A percentile compares a stretch with the other conserved stretches of the same genome.
Conservation (phyloP, 768 basidiomycete genomes). For the Dentipellis sp. region DNA sequence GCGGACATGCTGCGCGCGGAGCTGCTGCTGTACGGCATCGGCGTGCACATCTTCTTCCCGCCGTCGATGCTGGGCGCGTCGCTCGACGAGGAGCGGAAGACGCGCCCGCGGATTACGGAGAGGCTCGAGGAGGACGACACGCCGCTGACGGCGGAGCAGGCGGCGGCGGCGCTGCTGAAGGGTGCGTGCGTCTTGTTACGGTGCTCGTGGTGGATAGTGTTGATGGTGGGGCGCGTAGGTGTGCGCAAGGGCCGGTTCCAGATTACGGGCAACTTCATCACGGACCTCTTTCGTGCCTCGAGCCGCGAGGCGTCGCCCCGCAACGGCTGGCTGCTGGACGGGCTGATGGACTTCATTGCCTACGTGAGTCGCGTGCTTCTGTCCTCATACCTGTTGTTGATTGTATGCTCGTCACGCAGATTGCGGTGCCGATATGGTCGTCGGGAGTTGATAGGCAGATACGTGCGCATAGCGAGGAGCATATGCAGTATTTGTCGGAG, state of each 20-base stretch:
- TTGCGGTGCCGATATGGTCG: neutral
- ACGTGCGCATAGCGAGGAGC: neutral
- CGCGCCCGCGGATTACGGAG: slow-evolving; percentile 63
- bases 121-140: slow-evolving; percentile 67
- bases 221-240: neutral
- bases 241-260: neutral
- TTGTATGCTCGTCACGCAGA: too few relatives aligned
- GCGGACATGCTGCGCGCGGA: slow-evolving; percentile 78
- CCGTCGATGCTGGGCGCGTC: slow-evolving; percentile 72
- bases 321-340: neutral
- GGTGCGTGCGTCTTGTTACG: neutral
- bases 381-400: too few relatives aligned
- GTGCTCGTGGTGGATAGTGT: neutral
- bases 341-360: neutral
- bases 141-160: neutral
- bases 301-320: neutral
- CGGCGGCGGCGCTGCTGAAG: neutral
- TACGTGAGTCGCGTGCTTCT: too few relatives aligned
- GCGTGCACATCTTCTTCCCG: slow-evolving; percentile 76
- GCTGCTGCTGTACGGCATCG: slow-evolving; percentile 63
- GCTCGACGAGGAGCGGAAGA: slow-evolving; percentile 60
- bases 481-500: neutral
- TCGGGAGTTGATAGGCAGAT: neutral
- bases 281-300: neutral
- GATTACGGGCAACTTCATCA: neutral